Base-by-base conservation (phyloP, 345 rosid species). In the Luvunga scandens region DNA sequence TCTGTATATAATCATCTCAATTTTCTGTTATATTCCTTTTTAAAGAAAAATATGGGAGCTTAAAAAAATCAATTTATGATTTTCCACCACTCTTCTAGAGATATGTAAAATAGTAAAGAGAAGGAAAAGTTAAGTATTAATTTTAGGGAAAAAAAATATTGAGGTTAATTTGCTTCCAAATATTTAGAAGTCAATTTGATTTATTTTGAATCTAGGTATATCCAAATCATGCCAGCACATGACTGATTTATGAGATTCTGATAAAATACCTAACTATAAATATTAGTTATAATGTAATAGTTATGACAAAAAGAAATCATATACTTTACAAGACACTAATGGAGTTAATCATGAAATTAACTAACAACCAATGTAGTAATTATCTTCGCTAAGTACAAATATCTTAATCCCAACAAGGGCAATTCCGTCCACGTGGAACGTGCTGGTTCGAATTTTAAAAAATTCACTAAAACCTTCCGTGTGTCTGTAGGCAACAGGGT, bases 401-500 rank as follows among this genome's bases (percentile, higher is more conserved):
- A 31, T 36, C 24, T 64, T 33, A 62, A 61, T 25, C 25, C 50
- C 14, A 24, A 12, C 12, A 34, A 59, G 82, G 75, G 63, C 25
- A 60, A 7, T 36, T 36, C 39, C 1, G 78, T 77, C 77, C 38
- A 61, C 57, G 10, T 61, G 57, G 68, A 59, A 5, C 14, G 7
- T 14, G 60, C 68, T 77, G 8, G 14, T 75, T 45, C 14, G 5
- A 66, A 24, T 45, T 8, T 45, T 8, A 33, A 68, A 39, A 16
- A 62, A 80, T 61, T 14, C 10, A 34, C 0, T 9, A 30, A 30
- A 55, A 38, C 9, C 28, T 67, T 72, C 79, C 82, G 77, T 75
- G 77, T 73, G 64, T 75, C 39, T 21, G 63, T 28, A 72, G 72
- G 82, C 53, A 60, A 57, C 53, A 1, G 31, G 63, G 72, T 5